Base-by-base conservation (phyloP, 1,284 basidiomycete species). In the Coriolopsis trogii region DNA sequence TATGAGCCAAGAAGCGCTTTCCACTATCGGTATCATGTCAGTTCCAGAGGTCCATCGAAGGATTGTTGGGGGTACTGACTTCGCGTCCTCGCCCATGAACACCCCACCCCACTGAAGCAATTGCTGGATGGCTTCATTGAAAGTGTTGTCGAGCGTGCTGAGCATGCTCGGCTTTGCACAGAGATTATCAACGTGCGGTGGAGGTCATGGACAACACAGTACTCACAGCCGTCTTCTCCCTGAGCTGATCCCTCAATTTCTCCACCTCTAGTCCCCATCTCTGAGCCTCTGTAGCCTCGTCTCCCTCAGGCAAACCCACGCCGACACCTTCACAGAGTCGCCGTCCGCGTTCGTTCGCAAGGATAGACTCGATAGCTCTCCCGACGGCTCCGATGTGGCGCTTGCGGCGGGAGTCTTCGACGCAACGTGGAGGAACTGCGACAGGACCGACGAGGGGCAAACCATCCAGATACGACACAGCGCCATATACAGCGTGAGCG, bases 71-170 rank as follows among this genome's bases (percentile, higher is more conserved):
- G 34, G 24, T 43, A 80, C 91, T 72, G 70, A 93, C 90, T 79
- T 74, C 55, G 77, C 67, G 68, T 90, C 87, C 65, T 86, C 83
- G 38, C 80, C 83, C 56, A 87, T 78, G 56, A 91, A 74, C n/a
- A 95, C 79, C 39, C 89, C 89, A 49, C 87, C 89, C 79, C 89
- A 93, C 63, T 86, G 78, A 31, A 85, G 77, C 46, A 97, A 73
- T 65, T 97, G 89, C 59, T 85, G 81, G 51, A 98, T 78, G 15
- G 95, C 95, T 63, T 91, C 86, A 57, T 85, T 78, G 62, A 91
- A 91, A 23, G 84, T 81, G 46, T 87, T 85, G 59, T 89, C 83
- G 61, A 87, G 87, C 28, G 77, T 76, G 13, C 73, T 68, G 29
- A 80, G 68, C 59, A 81, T 70, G 41, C 77, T 74, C 18, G 77